Percentiles rank a stretch among this genome's conserved stretches.
phyloP scores from a whole-genome alignment of 2,329 filamentous ascomycete species.

The Aspergillus luchuensis region DNA sequence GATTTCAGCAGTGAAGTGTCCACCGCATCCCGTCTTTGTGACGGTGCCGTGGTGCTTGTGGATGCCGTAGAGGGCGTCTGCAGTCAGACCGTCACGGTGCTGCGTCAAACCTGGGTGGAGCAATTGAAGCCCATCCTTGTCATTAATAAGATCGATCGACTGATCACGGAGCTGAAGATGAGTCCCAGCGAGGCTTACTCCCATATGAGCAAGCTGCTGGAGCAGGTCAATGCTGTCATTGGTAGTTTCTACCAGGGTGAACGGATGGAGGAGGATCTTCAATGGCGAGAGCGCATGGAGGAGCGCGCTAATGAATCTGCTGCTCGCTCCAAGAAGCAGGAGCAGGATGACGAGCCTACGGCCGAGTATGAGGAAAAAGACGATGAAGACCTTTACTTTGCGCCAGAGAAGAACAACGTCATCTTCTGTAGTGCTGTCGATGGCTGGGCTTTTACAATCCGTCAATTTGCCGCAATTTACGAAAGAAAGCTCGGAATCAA shows the following conservation, averaged over 20 bases:
- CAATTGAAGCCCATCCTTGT: slow-evolving; percentile 92
- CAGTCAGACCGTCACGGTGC: slow-evolving; percentile 95
- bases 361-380: slow-evolving; percentile 81
- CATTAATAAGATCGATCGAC: slow-evolving; percentile 97
- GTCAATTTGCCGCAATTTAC: slow-evolving; percentile 90
- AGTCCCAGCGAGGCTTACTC: slow-evolving; percentile 84
- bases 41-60: slow-evolving; percentile 90
- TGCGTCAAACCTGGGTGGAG: slow-evolving; percentile 93
- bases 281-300: slow-evolving; percentile 93
- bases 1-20: slow-evolving; percentile 99
- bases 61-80: slow-evolving; percentile 98
- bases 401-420: slow-evolving; percentile 97
- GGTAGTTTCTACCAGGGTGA: slow-evolving; percentile 98
- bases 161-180: slow-evolving; percentile 94
- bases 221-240: slow-evolving; percentile 96
- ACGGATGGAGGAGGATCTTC: slow-evolving; percentile 95
- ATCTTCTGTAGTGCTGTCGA: slow-evolving; percentile 98
- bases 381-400: slow-evolving; percentile 97
- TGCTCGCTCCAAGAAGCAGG: slow-evolving; percentile 52
- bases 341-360: slow-evolving; percentile 50
- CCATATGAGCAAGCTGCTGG: slow-evolving; percentile 83
- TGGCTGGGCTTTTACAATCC: slow-evolving; percentile 97
- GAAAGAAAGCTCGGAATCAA: slow-evolving; percentile 98
- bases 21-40: slow-evolving; percentile 89
- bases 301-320: slow-evolving; percentile 74